Conservation (phyloP, 1,284 basidiomycete genomes). For the Microbotryum lychnidis-dioicae region DNA sequence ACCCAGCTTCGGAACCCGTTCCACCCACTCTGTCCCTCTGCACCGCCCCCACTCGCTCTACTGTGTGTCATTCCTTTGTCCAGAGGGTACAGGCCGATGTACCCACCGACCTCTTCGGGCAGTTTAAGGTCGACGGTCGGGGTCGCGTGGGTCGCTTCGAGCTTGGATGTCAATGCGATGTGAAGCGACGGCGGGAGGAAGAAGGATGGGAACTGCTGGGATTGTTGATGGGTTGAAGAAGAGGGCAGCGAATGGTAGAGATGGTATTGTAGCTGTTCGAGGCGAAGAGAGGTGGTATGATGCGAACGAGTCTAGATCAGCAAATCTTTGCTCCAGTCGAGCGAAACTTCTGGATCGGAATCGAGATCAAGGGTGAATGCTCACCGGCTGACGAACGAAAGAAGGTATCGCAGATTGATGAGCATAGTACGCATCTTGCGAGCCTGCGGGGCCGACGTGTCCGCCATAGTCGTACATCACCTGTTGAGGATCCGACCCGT, state of each 20-base stretch:
- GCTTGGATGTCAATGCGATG: constrained; percentile 68
- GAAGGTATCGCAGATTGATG: constrained; percentile 3
- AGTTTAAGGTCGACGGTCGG: constrained; percentile 27
- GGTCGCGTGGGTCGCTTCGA: constrained; percentile 59
- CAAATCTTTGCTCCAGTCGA: no score
- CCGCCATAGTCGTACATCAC: constrained; percentile 2
- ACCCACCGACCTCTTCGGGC: constrained; percentile 30
- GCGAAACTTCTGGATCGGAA: no score
- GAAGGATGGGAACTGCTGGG: constrained; percentile 44
- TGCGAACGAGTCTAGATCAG: no score
- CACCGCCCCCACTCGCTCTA: not conserved
- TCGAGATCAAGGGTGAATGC: no score
- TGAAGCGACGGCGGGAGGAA: constrained; percentile 68
- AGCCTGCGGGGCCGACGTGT: not conserved
- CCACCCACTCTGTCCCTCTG: constrained; percentile 6
- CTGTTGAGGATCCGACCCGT: no score
- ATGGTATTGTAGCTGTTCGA: constrained; percentile 77
- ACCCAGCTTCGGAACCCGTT: constrained; percentile 55
- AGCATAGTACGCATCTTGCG: not conserved
- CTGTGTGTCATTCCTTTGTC: constrained; percentile 21
- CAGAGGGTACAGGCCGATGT: constrained; percentile 29
- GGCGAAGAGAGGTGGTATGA: not conserved
- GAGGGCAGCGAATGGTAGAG: constrained; percentile 62
- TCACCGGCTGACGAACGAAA: constrained; percentile 25
- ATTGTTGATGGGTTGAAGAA: constrained; percentile 38